phyloP scores from a whole-genome alignment of 139 green algal species.

The Spirogloea muscicola region DNA sequence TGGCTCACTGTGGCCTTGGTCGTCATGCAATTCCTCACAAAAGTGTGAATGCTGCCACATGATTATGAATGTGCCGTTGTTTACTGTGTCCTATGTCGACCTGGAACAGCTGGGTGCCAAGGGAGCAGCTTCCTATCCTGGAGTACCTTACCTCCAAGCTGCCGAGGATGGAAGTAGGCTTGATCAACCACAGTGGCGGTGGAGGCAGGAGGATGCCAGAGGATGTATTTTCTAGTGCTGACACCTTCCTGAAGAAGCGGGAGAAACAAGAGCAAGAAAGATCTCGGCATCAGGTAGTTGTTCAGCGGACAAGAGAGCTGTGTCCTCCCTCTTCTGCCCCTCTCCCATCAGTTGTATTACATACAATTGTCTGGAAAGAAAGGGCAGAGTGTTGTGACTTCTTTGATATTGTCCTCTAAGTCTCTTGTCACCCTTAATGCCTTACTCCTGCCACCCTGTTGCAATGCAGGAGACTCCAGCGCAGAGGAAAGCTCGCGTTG shows the following conservation, averaged over 20 bases:
- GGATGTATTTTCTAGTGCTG: neutral
- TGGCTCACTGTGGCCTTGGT: neutral
- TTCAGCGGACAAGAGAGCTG: neutral
- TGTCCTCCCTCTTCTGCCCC: neutral
- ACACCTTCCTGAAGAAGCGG: neutral
- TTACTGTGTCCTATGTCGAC: neutral
- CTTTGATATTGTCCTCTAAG: neutral
- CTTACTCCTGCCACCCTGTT: neutral
- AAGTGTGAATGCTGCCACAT: neutral
- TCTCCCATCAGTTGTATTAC: neutral
- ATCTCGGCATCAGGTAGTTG: neutral
- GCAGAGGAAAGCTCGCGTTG: neutral
- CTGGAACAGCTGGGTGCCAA: conserved; percentile 19
- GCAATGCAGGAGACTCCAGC: conserved; percentile 1
- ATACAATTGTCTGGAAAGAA: too few relatives aligned
- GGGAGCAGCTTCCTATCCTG: conserved; percentile 33
- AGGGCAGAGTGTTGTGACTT: too few relatives aligned
- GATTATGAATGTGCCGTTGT: neutral
- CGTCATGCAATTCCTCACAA: neutral
- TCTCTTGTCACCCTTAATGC: neutral
- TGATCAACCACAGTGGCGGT: neutral
- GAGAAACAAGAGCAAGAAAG: neutral
- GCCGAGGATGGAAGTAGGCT: neutral
- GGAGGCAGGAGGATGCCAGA: neutral
- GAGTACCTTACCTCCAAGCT: conserved; percentile 27